phyloP scores from a whole-genome alignment of 1,284 basidiomycete species.

The Fomes fomentarius region DNA sequence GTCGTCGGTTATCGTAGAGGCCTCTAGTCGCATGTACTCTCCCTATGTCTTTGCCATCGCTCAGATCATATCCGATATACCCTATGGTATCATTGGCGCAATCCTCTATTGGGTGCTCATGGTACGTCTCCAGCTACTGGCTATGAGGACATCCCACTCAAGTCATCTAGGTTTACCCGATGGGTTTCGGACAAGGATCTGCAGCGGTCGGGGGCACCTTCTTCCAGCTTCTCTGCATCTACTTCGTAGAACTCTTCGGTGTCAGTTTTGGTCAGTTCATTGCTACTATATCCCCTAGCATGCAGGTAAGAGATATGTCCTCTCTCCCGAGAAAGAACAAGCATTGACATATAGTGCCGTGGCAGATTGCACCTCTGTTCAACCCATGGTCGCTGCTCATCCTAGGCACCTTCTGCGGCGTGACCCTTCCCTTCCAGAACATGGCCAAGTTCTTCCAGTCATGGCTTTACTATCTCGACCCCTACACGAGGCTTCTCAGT shows the following conservation, averaged over 20 bases:
- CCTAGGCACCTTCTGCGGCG: background rate
- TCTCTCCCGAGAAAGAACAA: no score
- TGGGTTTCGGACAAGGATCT: background rate
- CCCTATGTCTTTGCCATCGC: background rate
- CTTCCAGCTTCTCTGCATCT: background rate
- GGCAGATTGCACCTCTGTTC: background rate
- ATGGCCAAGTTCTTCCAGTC: background rate
- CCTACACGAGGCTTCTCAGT: background rate
- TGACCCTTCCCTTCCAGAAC: background rate
- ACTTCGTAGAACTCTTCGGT: background rate
- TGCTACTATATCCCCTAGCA: background rate
- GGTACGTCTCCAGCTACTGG: background rate
- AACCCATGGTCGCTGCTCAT: background rate
- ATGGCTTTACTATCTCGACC: background rate
- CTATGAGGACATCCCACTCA: background rate
- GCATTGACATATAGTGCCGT: background rate
- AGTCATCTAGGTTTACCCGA: background rate
- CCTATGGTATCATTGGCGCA: background rate
- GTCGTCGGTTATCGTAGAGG: conserved; percentile 41
- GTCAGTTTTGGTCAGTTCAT: background rate
- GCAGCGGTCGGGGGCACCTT: background rate
- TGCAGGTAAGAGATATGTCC: no score
- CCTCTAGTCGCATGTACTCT: conserved; percentile 78
- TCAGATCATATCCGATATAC: background rate
- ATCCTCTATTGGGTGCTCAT: background rate